Evolutionary conservation across 1,284 basidiomycete genomes (phyloP).

Genomic region (Ustilago xerochloae): DNA sequence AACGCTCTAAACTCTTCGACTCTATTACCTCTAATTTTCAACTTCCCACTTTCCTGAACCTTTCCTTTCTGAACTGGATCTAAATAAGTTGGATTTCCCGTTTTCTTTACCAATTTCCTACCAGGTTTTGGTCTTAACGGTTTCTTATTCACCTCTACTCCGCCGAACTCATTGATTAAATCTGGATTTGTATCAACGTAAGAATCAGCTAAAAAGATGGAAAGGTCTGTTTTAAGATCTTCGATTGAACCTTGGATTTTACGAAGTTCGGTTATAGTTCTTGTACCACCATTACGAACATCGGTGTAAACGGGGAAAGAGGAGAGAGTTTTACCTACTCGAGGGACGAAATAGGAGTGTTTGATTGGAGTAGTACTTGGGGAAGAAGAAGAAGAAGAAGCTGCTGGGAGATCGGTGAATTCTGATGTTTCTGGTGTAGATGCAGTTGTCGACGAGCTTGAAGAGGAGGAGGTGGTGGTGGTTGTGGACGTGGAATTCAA

Average conservation of each 20-base stretch:
- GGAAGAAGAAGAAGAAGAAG: too few species aligned
- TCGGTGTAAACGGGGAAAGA: constrained; percentile 58
- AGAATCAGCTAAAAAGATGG: constrained; percentile 26
- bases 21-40: constrained; percentile 43
- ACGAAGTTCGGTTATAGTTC: constrained; percentile 50
- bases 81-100: constrained; percentile 15
- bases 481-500: constrained; percentile 20
- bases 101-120: constrained; percentile 9
- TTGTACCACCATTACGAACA: constrained; percentile 45
- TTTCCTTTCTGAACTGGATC: constrained; percentile 26
- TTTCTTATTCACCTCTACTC: constrained; percentile 23
- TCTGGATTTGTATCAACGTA: constrained; percentile 2
- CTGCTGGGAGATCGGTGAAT: not conserved
- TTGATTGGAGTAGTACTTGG: constrained; percentile 30
- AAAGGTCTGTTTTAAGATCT: constrained; percentile 35
- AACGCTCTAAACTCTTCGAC: constrained; percentile 40
- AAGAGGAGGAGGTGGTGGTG: not conserved
- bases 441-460: not conserved
- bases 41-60: constrained; percentile 27
- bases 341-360: constrained; percentile 56
- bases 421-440: not conserved
- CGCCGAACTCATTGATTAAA: not conserved
- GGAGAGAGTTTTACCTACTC: constrained; percentile 46
- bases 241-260: constrained; percentile 51
- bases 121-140: constrained; percentile 16